phyloP scores from a whole-genome alignment of 495 filamentous ascomycete species.

The Filosporella fistucella region DNA sequence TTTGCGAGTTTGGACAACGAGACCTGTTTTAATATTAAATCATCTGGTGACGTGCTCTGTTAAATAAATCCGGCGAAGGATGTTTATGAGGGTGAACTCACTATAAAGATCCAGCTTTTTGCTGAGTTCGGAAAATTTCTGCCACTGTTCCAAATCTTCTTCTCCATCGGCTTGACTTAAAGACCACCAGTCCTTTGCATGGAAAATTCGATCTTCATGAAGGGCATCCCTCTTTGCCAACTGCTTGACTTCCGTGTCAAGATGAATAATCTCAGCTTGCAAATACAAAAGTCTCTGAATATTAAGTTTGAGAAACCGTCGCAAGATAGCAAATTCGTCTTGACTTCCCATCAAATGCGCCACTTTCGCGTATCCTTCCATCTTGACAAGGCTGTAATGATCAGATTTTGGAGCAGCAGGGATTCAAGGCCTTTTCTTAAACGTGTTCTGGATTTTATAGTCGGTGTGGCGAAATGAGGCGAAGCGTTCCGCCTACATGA shows the following conservation, averaged over 20 bases:
- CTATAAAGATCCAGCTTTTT: slow-evolving; percentile 21
- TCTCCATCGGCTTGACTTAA: slow-evolving; percentile 1
- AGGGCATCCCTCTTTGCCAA: slow-evolving; percentile 17
- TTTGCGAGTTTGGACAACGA: not conserved
- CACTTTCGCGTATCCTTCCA: slow-evolving; percentile 15
- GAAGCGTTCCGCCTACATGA: not conserved
- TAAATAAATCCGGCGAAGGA: not conserved
- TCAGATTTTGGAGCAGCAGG: slow-evolving; percentile 10
- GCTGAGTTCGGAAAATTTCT: slow-evolving; percentile 12
- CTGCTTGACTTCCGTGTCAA: slow-evolving; percentile 20
- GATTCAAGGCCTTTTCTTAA: slow-evolving; percentile 17
- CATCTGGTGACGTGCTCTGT: no score
- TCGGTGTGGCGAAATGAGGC: not conserved
- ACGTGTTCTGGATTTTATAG: not conserved
- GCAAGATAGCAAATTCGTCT: slow-evolving; percentile 22
- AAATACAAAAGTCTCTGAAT: slow-evolving; percentile 26
- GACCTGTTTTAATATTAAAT: slow-evolving; percentile 8
- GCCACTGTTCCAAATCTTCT: slow-evolving; percentile 18
- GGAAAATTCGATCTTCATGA: slow-evolving; percentile 2
- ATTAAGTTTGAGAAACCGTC: slow-evolving; percentile 24
- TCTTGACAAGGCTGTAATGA: not conserved
- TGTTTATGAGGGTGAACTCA: not conserved
- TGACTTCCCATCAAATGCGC: slow-evolving; percentile 22
- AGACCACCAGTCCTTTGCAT: slow-evolving; percentile 19
- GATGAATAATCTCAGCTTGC: slow-evolving; percentile 26